phyloP scores from a whole-genome alignment of 768 basidiomycete species.

The Calocybe cyanea region DNA sequence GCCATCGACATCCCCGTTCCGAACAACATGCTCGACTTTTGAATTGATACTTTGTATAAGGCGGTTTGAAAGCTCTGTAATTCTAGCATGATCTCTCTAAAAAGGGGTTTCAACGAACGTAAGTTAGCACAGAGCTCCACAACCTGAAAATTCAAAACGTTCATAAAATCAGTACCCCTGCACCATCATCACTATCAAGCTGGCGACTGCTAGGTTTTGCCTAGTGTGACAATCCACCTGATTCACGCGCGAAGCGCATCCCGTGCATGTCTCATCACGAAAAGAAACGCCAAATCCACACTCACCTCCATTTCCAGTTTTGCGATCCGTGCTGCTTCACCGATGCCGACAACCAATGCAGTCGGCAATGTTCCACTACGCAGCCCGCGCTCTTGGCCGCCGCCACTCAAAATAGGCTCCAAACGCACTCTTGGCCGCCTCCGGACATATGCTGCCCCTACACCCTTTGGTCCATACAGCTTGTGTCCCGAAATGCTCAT shows the following conservation, averaged over 20 bases:
- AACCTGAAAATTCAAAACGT: conserved; percentile 1
- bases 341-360: conserved; percentile 84
- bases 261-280: conserved; percentile 48
- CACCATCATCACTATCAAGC: conserved; percentile 69
- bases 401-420: conserved; percentile 93
- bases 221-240: conserved; percentile 34
- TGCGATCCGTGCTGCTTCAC: conserved; percentile 92
- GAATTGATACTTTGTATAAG: conserved; percentile 78
- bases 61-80: conserved; percentile 73
- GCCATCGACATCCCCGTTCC: conserved; percentile 89
- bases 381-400: conserved; percentile 95
- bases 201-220: conserved; percentile 24
- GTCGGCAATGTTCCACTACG: conserved; percentile 93
- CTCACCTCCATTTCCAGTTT: conserved; percentile 90
- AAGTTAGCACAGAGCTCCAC: conserved; percentile 10
- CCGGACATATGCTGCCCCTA: conserved; percentile 93
- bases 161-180: conserved; percentile 85
- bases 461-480: conserved; percentile 95
- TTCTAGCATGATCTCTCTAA: conserved; percentile 76
- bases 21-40: conserved; percentile 84
- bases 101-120: conserved; percentile 19
- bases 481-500: conserved; percentile 98
- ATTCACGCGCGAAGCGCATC: conserved; percentile 30
- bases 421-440: conserved; percentile 88
- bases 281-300: conserved; percentile 19